Percentiles rank a stretch among this genome's conserved stretches.
These are phyloP conservation scores for Barnettozyma populi DNA, from an alignment of 805 yeast genomes.

Conservation along the genomic window DNA sequence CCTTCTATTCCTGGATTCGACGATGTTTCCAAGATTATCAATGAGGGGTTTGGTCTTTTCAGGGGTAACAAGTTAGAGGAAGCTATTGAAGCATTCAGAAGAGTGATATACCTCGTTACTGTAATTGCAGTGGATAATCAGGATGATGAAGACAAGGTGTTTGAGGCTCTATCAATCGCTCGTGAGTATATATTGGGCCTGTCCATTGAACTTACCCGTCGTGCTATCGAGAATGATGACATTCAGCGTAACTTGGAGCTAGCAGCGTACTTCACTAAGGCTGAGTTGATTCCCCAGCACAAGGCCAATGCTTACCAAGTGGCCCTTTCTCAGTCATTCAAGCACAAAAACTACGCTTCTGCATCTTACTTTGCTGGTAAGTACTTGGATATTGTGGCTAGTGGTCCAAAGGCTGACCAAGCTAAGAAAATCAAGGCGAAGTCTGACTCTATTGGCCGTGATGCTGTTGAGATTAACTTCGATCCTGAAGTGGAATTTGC, in stretches of 20 bases:
- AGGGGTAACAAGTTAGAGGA: constrained; percentile 76
- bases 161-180: constrained; percentile 64
- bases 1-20: constrained; percentile 79
- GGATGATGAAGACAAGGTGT: constrained; percentile 73
- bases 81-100: constrained; percentile 77
- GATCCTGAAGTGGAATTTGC: constrained; percentile 90
- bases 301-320: constrained; percentile 85
- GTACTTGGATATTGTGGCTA: constrained; percentile 60
- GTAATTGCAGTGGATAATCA: constrained; percentile 65
- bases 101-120: constrained; percentile 68
- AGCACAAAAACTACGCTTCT: constrained; percentile 77
- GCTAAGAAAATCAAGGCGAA: constrained; percentile 77
- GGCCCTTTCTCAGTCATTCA: constrained; percentile 91
- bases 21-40: constrained; percentile 49
- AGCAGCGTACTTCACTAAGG: constrained; percentile 92
- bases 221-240: constrained; percentile 65
- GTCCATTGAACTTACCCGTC: constrained; percentile 85
- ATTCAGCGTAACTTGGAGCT: constrained; percentile 85
- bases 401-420: constrained; percentile 83
- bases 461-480: constrained; percentile 85
- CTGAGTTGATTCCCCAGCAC: constrained; percentile 77
- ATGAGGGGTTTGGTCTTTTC: constrained; percentile 77
- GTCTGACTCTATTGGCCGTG: constrained; percentile 76
- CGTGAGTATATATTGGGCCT: constrained; percentile 90
- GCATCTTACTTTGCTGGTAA: constrained; percentile 89